These are phyloP conservation scores for Crucibulum laeve DNA, from an alignment of 768 basidiomycete species.

Conservation along the genomic window DNA sequence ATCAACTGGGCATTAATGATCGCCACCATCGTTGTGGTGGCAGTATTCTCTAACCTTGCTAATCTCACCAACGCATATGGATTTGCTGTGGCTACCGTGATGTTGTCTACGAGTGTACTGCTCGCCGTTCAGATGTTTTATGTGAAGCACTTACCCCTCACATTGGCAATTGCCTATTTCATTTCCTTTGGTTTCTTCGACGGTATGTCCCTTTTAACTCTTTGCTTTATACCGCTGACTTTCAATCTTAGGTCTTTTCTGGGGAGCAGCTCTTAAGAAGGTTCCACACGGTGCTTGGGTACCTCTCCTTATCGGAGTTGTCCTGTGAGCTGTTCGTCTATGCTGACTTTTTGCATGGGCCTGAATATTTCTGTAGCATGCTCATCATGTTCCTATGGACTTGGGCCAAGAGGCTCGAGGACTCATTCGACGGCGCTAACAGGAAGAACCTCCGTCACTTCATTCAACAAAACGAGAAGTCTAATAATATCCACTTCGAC, in stretches of 20 bases:
- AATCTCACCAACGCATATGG: slow-evolving; percentile 60
- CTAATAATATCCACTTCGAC: slow-evolving; percentile 7
- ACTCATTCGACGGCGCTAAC: slow-evolving; percentile 53
- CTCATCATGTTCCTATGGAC: slow-evolving; percentile 59
- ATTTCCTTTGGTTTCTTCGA: slow-evolving; percentile 61
- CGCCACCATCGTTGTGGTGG: slow-evolving; percentile 48
- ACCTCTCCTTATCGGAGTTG: slow-evolving; percentile 50
- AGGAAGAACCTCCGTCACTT: slow-evolving; percentile 52
- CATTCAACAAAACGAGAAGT: slow-evolving; percentile 32
- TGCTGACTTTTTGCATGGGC: slow-evolving; percentile 19
- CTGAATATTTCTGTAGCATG: not conserved
- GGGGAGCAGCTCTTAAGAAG: slow-evolving; percentile 60
- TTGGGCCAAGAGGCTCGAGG: slow-evolving; percentile 64
- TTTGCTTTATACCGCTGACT: not conserved
- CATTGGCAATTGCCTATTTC: slow-evolving; percentile 42
- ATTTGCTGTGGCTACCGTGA: slow-evolving; percentile 62
- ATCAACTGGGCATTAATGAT: slow-evolving; percentile 60
- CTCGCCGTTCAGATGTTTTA: slow-evolving; percentile 54
- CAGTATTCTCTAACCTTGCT: slow-evolving; percentile 47
- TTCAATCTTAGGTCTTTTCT: slow-evolving; percentile 41
- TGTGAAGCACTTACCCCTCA: slow-evolving; percentile 44
- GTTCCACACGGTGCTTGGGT: slow-evolving; percentile 67
- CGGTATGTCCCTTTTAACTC: slow-evolving; percentile 23
- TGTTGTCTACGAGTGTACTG: slow-evolving; percentile 57
- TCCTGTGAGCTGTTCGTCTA: slow-evolving; percentile 31